A percentile compares a stretch with the other conserved stretches of the same genome.
Evolutionary conservation across 768 basidiomycete genomes (phyloP).

Genomic region (Tremella mesenterica): DNA sequence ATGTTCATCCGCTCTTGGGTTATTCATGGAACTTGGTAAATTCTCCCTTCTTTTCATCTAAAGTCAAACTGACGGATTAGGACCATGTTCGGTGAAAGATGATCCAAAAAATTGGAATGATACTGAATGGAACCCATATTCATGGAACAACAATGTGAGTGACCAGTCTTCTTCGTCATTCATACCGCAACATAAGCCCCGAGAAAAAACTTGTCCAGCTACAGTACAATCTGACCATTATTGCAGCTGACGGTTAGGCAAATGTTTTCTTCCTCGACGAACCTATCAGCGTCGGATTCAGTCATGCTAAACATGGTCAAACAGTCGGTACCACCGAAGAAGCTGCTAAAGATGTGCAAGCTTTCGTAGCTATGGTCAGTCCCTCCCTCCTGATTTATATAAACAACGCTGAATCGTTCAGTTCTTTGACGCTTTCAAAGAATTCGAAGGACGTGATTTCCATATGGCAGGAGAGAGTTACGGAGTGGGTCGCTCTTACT

Average conservation of each 20-base stretch:
- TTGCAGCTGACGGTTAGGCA: constrained; percentile 18
- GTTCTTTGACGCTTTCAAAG: constrained; percentile 69
- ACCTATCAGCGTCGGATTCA: constrained; percentile 48
- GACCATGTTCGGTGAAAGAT: constrained; percentile 59
- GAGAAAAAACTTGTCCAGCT: too few species aligned
- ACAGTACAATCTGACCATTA: neutral
- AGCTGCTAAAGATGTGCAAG: constrained; percentile 66
- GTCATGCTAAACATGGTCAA: constrained; percentile 55
- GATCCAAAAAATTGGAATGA: constrained; percentile 37
- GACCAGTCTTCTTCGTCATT: neutral
- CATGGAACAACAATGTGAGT: constrained; percentile 44
- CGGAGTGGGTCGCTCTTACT: constrained; percentile 49
- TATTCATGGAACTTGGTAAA: constrained; percentile 62
- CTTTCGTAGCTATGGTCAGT: constrained; percentile 58
- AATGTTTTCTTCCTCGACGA: constrained; percentile 54
- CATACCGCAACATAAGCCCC: too few species aligned
- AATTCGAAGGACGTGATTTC: constrained; percentile 60
- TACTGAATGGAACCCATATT: constrained; percentile 42
- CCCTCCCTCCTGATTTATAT: neutral
- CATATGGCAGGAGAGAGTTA: constrained; percentile 69
- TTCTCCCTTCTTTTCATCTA: constrained; percentile 38
- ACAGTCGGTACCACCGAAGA: constrained; percentile 66
- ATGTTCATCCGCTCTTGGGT: constrained; percentile 54
- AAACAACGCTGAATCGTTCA: neutral
- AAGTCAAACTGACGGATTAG: constrained; percentile 46